These are phyloP conservation scores for Xylaria cubensis DNA, from an alignment of 495 filamentous ascomycete species.

Conservation along the genomic window DNA sequence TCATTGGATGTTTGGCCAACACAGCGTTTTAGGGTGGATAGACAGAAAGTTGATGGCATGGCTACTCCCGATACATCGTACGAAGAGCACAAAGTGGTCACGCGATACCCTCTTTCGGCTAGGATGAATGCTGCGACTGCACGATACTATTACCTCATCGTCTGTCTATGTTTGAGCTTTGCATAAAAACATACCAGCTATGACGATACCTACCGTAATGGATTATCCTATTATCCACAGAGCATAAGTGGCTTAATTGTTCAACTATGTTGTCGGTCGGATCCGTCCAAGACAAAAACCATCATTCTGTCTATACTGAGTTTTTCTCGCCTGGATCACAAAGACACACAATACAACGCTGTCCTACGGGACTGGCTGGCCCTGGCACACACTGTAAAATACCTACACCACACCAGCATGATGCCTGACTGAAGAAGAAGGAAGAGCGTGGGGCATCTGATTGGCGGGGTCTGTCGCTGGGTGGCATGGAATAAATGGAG, in stretches of 20 bases:
- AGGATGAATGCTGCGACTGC: not conserved
- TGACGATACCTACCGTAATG: not conserved
- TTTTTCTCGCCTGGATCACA: not conserved
- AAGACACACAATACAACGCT: not conserved
- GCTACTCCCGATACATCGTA: not conserved
- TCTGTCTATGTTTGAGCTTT: not conserved
- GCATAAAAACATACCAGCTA: slow-evolving; percentile 1
- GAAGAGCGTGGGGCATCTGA: not conserved
- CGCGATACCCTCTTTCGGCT: slow-evolving; percentile 16
- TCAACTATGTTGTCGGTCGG: slow-evolving; percentile 5
- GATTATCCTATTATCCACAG: not conserved
- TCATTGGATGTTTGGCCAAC: not conserved
- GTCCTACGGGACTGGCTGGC: no score
- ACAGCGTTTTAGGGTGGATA: not conserved
- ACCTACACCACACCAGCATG: not conserved
- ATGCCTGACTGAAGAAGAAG: slow-evolving; percentile 14
- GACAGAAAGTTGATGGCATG: slow-evolving; percentile 1
- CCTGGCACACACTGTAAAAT: not conserved
- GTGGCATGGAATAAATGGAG: slow-evolving; percentile 23
- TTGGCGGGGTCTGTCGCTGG: slow-evolving; percentile 12
- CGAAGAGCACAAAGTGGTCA: slow-evolving; percentile 22
- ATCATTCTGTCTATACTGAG: not conserved
- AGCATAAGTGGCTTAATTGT: not conserved
- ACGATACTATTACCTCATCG: slow-evolving; percentile 16
- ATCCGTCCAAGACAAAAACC: slow-evolving; percentile 1